Base-by-base conservation (phyloP, 805 yeast species). In the Monosporozyma aerobia region DNA sequence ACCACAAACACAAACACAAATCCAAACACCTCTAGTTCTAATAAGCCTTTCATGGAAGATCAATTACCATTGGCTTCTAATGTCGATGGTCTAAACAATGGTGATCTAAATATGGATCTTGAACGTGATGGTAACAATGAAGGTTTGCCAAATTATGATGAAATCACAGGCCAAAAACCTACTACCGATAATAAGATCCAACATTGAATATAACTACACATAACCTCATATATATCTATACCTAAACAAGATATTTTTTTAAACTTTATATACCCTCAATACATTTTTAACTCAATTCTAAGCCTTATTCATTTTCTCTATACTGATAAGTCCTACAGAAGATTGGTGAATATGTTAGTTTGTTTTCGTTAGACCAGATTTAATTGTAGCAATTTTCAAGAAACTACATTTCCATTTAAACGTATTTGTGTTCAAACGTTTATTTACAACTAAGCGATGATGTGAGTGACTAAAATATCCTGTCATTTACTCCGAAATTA, bases 121-220 rank as follows among this genome's bases (percentile, higher is more conserved):
- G 63, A 59, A 41, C 51, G 57, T 13, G 45, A 43, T 43, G 45
- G 45, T 43, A 43, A 43, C 23, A 43, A 44, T 48, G 10, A 30
- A 45, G 11, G 50, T 13, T 54, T 60, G 19, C 64, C 64, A 22
- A 50, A 50, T 9, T 61, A 61, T 50, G 57, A 56, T 27, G 62
- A 61, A 9, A 57, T 60, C 13, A 43, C 52, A 8, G 53, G 54
- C n/a, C 52, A 51, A 13, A 54, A 30, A 11, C 48, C 54, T 4
- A 47, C 53, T 19, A 55, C 56, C 16, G 64, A 61, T 52, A 57
- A 57, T 53, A 61, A 61, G 51, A 55, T 61, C 29, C 64, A 61
- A 49, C 49, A 51, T 41, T 59, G 47, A 44, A 11, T 29, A 27
- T 40, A 29, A 30, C 16, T 9, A 5, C 30, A 13, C 25, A 44